Percentiles rank a stretch among this genome's conserved stretches.
Conservation (phyloP, 768 basidiomycete genomes). For the Sporobolomyces pararoseus region DNA sequence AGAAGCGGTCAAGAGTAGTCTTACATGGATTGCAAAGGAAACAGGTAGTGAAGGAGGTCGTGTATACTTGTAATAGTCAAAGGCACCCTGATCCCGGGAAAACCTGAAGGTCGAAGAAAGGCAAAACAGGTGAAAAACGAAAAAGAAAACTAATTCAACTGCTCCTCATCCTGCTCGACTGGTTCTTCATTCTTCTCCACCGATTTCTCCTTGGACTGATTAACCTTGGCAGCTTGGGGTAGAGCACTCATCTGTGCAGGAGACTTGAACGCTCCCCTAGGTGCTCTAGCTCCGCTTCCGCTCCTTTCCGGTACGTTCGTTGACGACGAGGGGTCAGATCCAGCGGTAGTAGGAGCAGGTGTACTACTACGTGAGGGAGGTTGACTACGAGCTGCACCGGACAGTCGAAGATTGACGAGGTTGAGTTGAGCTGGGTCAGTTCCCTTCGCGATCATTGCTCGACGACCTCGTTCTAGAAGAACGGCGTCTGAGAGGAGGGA, state of each 20-base stretch:
- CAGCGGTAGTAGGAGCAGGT: not conserved
- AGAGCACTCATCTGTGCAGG: not conserved
- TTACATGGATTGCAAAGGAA: no score
- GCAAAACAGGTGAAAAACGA: not conserved
- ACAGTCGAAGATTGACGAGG: not conserved
- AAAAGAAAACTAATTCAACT: not conserved
- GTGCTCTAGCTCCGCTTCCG: not conserved
- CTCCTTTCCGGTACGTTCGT: not conserved
- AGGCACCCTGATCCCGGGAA: no score
- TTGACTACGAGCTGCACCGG: slow-evolving; percentile 1
- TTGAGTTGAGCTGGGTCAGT: slow-evolving; percentile 1
- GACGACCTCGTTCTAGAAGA: slow-evolving; percentile 26
- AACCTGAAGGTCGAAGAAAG: no score
- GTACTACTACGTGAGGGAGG: not conserved
- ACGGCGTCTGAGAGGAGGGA: slow-evolving; percentile 26
- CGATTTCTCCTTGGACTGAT: no score
- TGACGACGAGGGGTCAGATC: not conserved
- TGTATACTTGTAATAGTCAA: no score
- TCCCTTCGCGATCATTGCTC: slow-evolving; percentile 17
- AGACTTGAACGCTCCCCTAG: not conserved
- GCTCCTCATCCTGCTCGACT: not conserved
- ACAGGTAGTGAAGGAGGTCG: no score
- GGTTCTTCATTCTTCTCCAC: not conserved
- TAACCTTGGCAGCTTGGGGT: slow-evolving; percentile 4
- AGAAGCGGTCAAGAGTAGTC: no score